A percentile compares a stretch with the other conserved stretches of the same genome.
phyloP scores from a whole-genome alignment of 495 filamentous ascomycete genomes.

The Tuber calosporum region DNA sequence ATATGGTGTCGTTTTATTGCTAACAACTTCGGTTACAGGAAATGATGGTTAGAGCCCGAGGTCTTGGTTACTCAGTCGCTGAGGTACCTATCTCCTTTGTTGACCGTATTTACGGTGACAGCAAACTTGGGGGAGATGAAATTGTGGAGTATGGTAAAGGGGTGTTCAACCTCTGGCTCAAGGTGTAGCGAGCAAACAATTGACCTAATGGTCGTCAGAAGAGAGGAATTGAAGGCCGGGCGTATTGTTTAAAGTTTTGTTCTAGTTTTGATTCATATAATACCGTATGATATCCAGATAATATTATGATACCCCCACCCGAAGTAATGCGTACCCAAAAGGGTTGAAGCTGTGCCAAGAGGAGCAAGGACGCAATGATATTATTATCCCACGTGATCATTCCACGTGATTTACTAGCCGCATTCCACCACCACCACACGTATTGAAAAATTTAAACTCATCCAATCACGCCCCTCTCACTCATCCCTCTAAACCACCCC shows the following conservation, averaged over 20 bases:
- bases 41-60: constrained; percentile 74
- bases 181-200: constrained; percentile 51
- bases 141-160: constrained; percentile 96
- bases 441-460: constrained; percentile 26
- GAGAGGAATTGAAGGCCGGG: background rate
- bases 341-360: background rate
- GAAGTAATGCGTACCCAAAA: background rate
- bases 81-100: constrained; percentile 96
- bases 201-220: background rate
- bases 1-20: background rate
- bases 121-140: constrained; percentile 87
- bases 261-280: background rate
- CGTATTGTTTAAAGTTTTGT: background rate
- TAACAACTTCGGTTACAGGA: background rate
- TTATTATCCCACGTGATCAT: no score
- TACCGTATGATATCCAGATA: no score
- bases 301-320: background rate
- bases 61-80: constrained; percentile 78
- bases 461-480: constrained; percentile 4
- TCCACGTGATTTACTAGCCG: background rate
- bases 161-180: constrained; percentile 79
- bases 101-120: constrained; percentile 89
- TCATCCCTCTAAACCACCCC: constrained; percentile 5
- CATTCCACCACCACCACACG: background rate
- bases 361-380: background rate